A percentile compares a stretch with the other conserved stretches of the same genome.
Conservation (phyloP, 1,139 yeast genomes). For the Casaregolazyma suthepensis region DNA sequence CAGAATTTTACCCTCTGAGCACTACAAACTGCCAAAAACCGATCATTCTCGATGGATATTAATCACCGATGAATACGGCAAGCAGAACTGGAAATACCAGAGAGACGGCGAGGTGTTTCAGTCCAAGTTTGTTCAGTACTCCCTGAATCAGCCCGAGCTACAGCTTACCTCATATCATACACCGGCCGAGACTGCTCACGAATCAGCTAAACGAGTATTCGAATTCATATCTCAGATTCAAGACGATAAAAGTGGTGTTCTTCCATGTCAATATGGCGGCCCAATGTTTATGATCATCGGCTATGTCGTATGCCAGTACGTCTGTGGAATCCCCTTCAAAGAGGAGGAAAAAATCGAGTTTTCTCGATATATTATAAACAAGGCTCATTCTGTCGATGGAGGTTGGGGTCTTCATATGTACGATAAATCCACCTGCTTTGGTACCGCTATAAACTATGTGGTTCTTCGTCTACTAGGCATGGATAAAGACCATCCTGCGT, state of each 20-base stretch:
- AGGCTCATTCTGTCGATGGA: constrained; percentile 97
- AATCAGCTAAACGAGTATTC: constrained; percentile 72
- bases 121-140: constrained; percentile 44
- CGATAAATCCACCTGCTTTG: constrained; percentile 92
- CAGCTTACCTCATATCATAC: constrained; percentile 18
- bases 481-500: constrained; percentile 65
- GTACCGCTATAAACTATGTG: constrained; percentile 85
- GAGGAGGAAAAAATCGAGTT: constrained; percentile 62
- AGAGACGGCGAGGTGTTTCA: constrained; percentile 36
- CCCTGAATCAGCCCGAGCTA: constrained; percentile 51
- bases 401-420: constrained; percentile 97
- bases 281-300: constrained; percentile 98
- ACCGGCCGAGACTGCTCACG: constrained; percentile 39
- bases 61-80: constrained; percentile 61
- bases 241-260: constrained; percentile 67
- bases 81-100: constrained; percentile 76
- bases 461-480: constrained; percentile 72
- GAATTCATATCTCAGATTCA: constrained; percentile 63
- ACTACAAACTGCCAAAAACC: constrained; percentile 53
- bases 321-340: constrained; percentile 62
- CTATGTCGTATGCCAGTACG: constrained; percentile 68
- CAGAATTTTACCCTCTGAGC: constrained; percentile 28
- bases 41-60: constrained; percentile 75
- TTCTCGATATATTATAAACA: constrained; percentile 76
- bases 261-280: constrained; percentile 92